phyloP scores from a whole-genome alignment of 257 asterid genomes.

The Penstemon eatonii region DNA sequence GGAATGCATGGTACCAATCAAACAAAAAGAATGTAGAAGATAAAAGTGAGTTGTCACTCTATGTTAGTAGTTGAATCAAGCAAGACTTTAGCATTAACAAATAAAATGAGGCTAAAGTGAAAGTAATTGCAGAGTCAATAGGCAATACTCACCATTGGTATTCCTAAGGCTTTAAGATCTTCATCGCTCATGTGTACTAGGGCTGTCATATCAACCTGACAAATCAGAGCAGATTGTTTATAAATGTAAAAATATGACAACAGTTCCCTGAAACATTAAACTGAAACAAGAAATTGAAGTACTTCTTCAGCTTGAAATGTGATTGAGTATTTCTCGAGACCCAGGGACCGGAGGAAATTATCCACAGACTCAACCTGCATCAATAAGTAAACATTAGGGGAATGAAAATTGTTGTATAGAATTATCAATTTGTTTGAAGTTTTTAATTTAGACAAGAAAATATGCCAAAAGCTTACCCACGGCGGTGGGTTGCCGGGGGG shows the following conservation, averaged over 20 bases:
- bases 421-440: not conserved
- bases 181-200: slow-evolving; percentile 96
- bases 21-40: not conserved
- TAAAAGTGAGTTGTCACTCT: not conserved
- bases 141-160: slow-evolving; percentile 78
- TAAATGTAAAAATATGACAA: slow-evolving; percentile 10
- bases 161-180: slow-evolving; percentile 95
- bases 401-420: slow-evolving; percentile 9
- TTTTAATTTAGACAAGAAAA: not conserved
- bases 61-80: slow-evolving; percentile 7
- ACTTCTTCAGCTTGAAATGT: slow-evolving; percentile 99
- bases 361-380: slow-evolving; percentile 85
- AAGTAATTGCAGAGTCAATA: not conserved
- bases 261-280: slow-evolving; percentile 12
- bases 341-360: slow-evolving; percentile 74
- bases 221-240: slow-evolving; percentile 20
- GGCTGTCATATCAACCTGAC: slow-evolving; percentile 95
- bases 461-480: not conserved
- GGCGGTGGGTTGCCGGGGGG: not conserved
- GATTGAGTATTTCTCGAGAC: slow-evolving; percentile 83
- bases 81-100: not conserved
- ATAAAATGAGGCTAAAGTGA: no score
- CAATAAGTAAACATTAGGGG: slow-evolving; percentile 29
- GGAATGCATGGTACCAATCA: not conserved
- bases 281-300: slow-evolving; percentile 31